A percentile compares a stretch with the other conserved stretches of the same genome.
These are phyloP conservation scores for Aureobasidium mangrovei DNA, from an alignment of 2,329 filamentous ascomycete genomes.

Conservation along the genomic window DNA sequence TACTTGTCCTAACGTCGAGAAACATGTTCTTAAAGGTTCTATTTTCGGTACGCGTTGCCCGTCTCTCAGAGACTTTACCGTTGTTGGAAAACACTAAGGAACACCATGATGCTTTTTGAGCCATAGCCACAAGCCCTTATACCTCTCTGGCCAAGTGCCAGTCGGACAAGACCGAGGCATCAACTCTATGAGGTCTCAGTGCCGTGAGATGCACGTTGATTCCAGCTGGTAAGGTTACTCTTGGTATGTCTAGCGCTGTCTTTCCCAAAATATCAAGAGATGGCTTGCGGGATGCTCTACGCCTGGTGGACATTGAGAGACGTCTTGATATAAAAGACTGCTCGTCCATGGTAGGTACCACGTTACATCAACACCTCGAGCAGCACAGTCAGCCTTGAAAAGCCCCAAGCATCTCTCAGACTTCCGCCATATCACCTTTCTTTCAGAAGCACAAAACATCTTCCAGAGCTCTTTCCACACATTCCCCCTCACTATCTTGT, in stretches of 20 bases:
- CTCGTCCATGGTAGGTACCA: no score
- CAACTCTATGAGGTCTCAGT: neutral
- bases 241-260: neutral
- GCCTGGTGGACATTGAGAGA: no score
- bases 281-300: no score
- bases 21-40: neutral
- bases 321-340: no score
- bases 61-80: neutral
- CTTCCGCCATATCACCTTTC: no score
- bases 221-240: neutral
- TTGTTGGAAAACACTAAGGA: neutral
- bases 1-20: neutral
- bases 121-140: neutral
- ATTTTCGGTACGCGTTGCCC: neutral
- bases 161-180: constrained; percentile 3
- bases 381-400: no score
- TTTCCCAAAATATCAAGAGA: no score
- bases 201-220: constrained; percentile 1
- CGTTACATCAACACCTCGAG: no score
- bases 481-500: neutral
- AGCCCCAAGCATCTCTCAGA: no score
- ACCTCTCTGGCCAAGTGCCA: neutral
- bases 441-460: no score
- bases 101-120: neutral
- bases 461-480: no score